Conservation (phyloP, 345 rosid genomes). For the Camelina sativa region DNA sequence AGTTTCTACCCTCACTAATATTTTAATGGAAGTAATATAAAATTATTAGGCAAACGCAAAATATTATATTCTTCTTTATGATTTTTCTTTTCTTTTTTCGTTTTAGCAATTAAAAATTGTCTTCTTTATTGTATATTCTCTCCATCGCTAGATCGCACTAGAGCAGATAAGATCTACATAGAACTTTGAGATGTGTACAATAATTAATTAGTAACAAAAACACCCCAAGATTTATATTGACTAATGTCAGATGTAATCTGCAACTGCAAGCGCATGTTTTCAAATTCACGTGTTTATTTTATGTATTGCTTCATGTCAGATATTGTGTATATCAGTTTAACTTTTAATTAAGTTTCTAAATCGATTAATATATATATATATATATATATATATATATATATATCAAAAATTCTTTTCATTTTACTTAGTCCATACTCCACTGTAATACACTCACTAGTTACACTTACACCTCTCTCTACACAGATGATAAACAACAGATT, state of each 20-base stretch:
- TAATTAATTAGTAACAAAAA: constrained; percentile 12
- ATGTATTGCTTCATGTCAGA: constrained; percentile 32
- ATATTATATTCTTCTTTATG: neutral
- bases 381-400: neutral
- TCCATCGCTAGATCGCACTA: constrained; percentile 31
- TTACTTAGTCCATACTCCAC: neutral
- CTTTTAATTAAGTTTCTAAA: constrained; percentile 4
- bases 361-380: constrained; percentile 13
- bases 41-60: neutral
- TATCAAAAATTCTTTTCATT: constrained; percentile 2
- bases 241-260: constrained; percentile 32
- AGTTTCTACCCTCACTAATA: neutral
- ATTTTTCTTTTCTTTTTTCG: neutral
- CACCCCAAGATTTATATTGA: constrained; percentile 25
- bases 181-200: constrained; percentile 24
- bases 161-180: constrained; percentile 28
- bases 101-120: neutral
- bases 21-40: neutral
- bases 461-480: neutral
- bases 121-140: neutral
- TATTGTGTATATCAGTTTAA: neutral
- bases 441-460: too few relatives aligned
- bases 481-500: too few relatives aligned
- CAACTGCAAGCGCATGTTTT: constrained; percentile 15
- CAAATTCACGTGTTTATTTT: constrained; percentile 39